Evolutionary conservation across 192 early-diverging fungal genomes (phyloP), one percentile per base, ranked within the genome.

Genomic region (Backusella westeae): DNA sequence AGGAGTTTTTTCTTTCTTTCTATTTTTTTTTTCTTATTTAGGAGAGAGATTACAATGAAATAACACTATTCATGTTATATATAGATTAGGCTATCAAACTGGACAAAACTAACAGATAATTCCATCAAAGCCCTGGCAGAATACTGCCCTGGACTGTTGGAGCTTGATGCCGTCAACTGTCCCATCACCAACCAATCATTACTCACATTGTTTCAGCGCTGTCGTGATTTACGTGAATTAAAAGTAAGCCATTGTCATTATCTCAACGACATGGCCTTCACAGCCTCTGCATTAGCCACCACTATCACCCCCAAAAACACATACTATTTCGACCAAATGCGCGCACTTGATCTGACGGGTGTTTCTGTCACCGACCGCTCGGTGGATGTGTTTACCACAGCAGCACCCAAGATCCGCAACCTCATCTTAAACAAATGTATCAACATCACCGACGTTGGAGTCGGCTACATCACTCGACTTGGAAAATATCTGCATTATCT

Each of bases 401-500:
- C 83, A 67, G 85, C 88, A 65, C 82, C 88, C 0, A 85, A 83
- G 44, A 76, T 89, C 19, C 86, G 88, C 49, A 87, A 86, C 71
- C 67, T 89, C 15, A 80, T 86, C 23, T 44, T 89, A 66, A 85
- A 85, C 26, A 89, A 89, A 77, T 89, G 88, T 75, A 75, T 79
- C 21, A 78, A 77, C 39, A 80, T 89, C 19, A 86, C 88, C 12
- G 88, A 89, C 42, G 72, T 72, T 32, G 81, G 85, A 29, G 81
- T 87, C 29, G 72, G 74, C 41, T 49, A 77, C 26, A 84, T 89
- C 38, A 83, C 81, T 39, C 26, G 77, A 10, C 71, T 89, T 53
- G 88, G 88, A n/a, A 83, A 83, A 65, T 83, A 89, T 49, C 73
- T 89, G 34, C 88, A 89, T 56, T 89, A 89, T 35, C 77, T 89